Conservation (phyloP, 345 rosid genomes). For the Corymbia maculata region DNA sequence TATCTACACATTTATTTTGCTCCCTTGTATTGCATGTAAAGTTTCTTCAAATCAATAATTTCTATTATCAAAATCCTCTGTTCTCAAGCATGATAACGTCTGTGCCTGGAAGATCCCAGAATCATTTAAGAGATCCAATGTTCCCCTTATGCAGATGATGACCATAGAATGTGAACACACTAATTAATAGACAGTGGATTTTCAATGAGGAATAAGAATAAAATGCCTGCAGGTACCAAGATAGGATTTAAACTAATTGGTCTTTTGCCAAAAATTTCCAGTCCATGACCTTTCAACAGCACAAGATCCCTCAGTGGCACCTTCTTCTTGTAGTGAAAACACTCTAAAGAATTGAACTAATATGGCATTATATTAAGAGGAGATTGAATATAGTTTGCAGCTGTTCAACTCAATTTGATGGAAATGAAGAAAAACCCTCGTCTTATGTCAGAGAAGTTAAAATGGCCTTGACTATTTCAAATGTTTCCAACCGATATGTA, state of each 20-base stretch:
- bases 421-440: neutral
- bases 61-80: neutral
- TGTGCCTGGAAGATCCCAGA: neutral
- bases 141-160: neutral
- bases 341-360: neutral
- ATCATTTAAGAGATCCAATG: neutral
- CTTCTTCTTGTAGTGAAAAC: neutral
- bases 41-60: neutral
- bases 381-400: neutral
- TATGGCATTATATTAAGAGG: neutral
- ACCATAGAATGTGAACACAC: neutral
- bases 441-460: neutral
- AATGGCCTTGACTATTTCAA: neutral
- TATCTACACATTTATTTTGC: neutral
- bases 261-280: neutral
- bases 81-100: neutral
- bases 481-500: neutral
- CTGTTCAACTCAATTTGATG: neutral
- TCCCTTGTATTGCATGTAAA: neutral
- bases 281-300: neutral
- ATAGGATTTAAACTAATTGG: neutral
- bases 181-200: neutral
- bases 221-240: neutral
- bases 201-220: neutral
- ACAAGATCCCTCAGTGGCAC: neutral